Evolutionary conservation across 192 early-diverging fungal species (phyloP).

Genomic region (Umbelopsis isabellina): DNA sequence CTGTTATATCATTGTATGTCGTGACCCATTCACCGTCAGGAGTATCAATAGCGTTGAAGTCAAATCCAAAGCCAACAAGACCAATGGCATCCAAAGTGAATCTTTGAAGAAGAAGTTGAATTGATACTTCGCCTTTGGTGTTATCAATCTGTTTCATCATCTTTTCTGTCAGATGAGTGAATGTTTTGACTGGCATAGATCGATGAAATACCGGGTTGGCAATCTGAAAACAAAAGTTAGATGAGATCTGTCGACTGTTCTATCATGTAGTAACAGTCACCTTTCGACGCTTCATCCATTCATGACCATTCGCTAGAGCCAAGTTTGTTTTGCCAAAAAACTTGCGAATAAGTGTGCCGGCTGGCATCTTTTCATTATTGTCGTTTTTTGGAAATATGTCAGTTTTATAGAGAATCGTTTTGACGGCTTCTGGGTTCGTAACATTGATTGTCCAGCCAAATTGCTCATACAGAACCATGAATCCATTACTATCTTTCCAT

Average conservation of each 20-base stretch:
- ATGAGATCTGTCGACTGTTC: too few species aligned
- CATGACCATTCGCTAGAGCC: conserved; percentile 18
- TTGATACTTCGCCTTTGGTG: not conserved
- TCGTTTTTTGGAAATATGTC: not conserved
- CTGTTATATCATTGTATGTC: conserved; percentile 25
- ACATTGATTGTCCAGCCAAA: conserved; percentile 2
- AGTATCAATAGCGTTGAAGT: conserved; percentile 31
- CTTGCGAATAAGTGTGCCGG: not conserved
- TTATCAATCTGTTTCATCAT: conserved; percentile 27
- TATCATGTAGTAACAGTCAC: too few species aligned
- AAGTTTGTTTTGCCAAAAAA: conserved; percentile 27
- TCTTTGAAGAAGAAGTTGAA: conserved; percentile 21
- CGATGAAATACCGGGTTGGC: conserved; percentile 36
- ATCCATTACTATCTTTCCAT: not conserved
- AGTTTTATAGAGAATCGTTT: conserved; percentile 5
- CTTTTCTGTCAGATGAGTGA: conserved; percentile 23
- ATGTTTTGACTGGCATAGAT: conserved; percentile 33
- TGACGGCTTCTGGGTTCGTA: not conserved
- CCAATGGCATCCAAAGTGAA: conserved; percentile 40
- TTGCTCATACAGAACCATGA: not conserved
- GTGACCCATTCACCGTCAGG: conserved; percentile 28
- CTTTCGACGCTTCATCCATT: conserved; percentile 18
- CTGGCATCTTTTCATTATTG: not conserved
- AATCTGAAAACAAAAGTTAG: not conserved
- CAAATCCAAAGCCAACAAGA: conserved; percentile 37